Base-by-base conservation (phyloP, 441 rosid species). In the Pelargonium australe region DNA sequence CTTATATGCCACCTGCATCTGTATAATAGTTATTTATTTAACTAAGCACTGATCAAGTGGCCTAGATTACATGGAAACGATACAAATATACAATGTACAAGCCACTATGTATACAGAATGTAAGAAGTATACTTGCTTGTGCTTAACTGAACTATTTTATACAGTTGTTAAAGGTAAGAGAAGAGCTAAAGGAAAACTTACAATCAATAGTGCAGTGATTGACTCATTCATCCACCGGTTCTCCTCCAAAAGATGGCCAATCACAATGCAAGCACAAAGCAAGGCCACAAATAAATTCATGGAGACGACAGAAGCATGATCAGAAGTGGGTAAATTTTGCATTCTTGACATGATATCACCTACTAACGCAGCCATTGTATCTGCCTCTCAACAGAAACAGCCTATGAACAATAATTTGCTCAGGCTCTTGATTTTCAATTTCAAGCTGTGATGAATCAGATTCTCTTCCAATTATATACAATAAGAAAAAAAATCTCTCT, bases 251-350 rank as follows among this genome's bases (percentile, higher is more conserved):
- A 75, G 82, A 62, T 80, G 82, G 37, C 85, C 85, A 13, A 80
- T 63, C 70, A 82, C 77, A 58, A 82, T 73, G 70, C 85, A 78
- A 61, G 77, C 71, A 45, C 80, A 71, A 5, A 82, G 80, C 8
- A 82, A 83, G 19, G 76, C 66, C 70, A 82, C 83, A 14, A 82
- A 78, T 63, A 82, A 60, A 37, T 81, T 74, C 40, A 82, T 68
- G 49, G 82, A 66, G 47, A 73, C 17, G 6, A 82, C 68, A 9
- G 79, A 31, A 20, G 75, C 53, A 61, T 66, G 51, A 4, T 65
- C 71, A 1, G 68, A 53, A 14, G 60, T 53, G 14, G 60, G 5
- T 14, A 53, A 53, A 53, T 53, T 14, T 53, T 53, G 60, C 19
- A 53, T 16, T 17, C 16, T 53, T n/a, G 60, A 53, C 60, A 53